These are phyloP conservation scores for Ophiocordyceps camponoti-floridani DNA, from an alignment of 2,329 filamentous ascomycete species.

Conservation along the genomic window DNA sequence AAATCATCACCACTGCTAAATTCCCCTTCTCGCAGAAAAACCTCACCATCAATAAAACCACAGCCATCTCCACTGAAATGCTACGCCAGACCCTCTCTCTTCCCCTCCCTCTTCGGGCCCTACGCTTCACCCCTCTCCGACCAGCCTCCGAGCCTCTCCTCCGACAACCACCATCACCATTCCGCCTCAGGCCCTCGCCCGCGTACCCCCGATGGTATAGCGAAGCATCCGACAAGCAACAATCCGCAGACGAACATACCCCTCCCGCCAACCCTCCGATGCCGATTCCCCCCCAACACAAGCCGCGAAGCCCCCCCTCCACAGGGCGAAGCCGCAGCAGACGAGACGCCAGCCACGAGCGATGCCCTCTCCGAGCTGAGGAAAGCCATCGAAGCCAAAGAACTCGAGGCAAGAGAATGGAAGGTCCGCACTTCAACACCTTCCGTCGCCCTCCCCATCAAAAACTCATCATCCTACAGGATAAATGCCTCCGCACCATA, in stretches of 20 bases:
- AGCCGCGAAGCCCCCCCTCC: background rate
- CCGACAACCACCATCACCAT: conserved; percentile 16
- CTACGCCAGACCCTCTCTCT: conserved; percentile 25
- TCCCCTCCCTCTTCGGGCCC: conserved; percentile 24
- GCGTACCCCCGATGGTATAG: conserved; percentile 26
- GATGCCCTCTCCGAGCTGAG: conserved; percentile 25
- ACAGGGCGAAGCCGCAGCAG: conserved; percentile 1
- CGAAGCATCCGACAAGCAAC: conserved; percentile 15
- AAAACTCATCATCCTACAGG: conserved; percentile 33
- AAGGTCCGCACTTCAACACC: conserved; percentile 42
- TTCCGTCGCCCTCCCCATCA: background rate
- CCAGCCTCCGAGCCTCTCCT: conserved; percentile 16
- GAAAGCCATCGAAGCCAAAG: conserved; percentile 33
- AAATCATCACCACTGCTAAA: no score
- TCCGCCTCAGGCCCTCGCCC: conserved; percentile 17
- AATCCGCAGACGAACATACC: conserved; percentile 7
- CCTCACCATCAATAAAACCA: no score
- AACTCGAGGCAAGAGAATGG: conserved; percentile 46
- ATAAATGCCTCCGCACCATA: conserved; percentile 83
- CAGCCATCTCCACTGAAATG: conserved; percentile 19
- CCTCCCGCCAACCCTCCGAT: background rate
- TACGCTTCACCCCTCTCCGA: conserved; percentile 21
- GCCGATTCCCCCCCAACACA: conserved; percentile 4
- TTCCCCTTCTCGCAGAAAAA: no score
- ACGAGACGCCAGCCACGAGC: conserved; percentile 9